phyloP scores from a whole-genome alignment of 495 filamentous ascomycete genomes.

The Aspergillus incahuasiensis region DNA sequence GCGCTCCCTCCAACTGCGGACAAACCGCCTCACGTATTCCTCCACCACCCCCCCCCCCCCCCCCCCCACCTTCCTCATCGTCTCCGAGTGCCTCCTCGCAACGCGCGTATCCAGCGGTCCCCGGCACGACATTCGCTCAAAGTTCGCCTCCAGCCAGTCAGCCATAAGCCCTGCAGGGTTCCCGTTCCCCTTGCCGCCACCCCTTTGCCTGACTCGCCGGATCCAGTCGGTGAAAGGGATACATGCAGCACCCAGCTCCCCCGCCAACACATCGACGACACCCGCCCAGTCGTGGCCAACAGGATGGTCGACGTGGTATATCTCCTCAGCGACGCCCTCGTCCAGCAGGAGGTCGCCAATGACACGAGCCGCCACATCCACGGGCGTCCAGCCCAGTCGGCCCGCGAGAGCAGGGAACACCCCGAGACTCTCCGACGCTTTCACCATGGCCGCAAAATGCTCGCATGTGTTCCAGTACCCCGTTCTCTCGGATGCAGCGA shows the following conservation, averaged over 20 bases:
- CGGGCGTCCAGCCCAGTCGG: slow-evolving; percentile 44
- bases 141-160: slow-evolving; percentile 50
- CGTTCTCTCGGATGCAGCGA: slow-evolving; percentile 42
- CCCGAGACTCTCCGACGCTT: slow-evolving; percentile 45
- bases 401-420: slow-evolving; percentile 42
- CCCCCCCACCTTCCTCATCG: slow-evolving; percentile 1
- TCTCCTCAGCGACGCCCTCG: slow-evolving; percentile 23
- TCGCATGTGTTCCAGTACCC: slow-evolving; percentile 52
- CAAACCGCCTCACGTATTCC: slow-evolving; percentile 1
- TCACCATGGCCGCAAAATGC: slow-evolving; percentile 47
- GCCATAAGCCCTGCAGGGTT: slow-evolving; percentile 45
- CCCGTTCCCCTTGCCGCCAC: slow-evolving; percentile 36
- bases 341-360: slow-evolving; percentile 34
- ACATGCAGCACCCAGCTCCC: slow-evolving; percentile 34
- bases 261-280: slow-evolving; percentile 37
- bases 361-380: slow-evolving; percentile 39
- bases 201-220: slow-evolving; percentile 28
- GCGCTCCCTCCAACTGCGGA: slow-evolving; percentile 3
- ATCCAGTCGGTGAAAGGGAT: slow-evolving; percentile 48
- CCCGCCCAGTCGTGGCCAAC: slow-evolving; percentile 44
- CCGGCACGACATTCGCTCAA: slow-evolving; percentile 49
- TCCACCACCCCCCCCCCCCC: neutral
- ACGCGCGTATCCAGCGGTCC: slow-evolving; percentile 21
- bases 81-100: neutral
- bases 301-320: slow-evolving; percentile 57